phyloP scores from a whole-genome alignment of 441 rosid species.

The Cnidoscolus chayamansa region DNA sequence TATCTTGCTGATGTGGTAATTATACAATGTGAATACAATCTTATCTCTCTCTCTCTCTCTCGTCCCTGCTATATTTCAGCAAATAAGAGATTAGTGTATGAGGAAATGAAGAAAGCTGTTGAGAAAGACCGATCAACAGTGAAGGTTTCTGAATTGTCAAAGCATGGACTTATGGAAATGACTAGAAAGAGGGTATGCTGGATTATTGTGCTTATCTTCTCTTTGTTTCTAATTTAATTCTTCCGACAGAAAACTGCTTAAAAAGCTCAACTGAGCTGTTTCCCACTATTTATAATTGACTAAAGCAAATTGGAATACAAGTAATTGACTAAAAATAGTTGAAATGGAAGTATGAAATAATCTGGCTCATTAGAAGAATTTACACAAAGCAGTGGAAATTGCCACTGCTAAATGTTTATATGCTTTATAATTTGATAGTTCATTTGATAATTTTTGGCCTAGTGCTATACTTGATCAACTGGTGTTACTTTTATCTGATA shows the following conservation, averaged over 20 bases:
- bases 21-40: conserved; percentile 7
- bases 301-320: not conserved
- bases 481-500: conserved; percentile 1
- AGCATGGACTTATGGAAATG: conserved; percentile 95
- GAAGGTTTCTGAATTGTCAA: conserved; percentile 89
- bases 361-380: not conserved
- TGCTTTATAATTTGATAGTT: not conserved
- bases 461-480: conserved; percentile 10
- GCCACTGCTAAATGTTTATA: not conserved
- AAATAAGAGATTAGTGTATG: conserved; percentile 80
- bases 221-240: conserved; percentile 4
- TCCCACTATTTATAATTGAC: not conserved
- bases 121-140: conserved; percentile 85
- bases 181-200: conserved; percentile 84
- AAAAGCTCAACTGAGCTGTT: not conserved
- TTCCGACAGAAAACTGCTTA: not conserved
- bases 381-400: not conserved
- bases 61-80: conserved; percentile 41
- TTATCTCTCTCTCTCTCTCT: conserved; percentile 16
- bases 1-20: not conserved
- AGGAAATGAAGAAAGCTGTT: conserved; percentile 87
- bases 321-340: not conserved
- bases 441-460: conserved; percentile 1
- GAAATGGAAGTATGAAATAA: not conserved
- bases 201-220: conserved; percentile 14